Base-by-base conservation (phyloP, 169 alveolate species). In the Plasmodium fragile region DNA sequence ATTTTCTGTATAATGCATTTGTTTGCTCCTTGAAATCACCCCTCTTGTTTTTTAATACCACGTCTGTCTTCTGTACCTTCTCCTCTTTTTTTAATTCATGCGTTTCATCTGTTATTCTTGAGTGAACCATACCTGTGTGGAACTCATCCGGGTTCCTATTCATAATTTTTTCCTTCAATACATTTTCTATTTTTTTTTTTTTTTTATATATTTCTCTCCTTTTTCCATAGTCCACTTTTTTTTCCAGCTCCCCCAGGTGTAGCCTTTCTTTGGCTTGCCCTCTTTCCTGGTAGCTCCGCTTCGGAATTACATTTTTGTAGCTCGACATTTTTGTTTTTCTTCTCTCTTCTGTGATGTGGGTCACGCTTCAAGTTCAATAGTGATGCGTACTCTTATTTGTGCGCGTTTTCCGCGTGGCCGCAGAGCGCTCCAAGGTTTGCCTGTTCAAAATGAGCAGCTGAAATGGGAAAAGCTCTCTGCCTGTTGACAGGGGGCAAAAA, bases 51-150 rank as follows among this genome's bases (percentile, higher is more conserved):
- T 75, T 75, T 75, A 85, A 73, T 16, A 52, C 55, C 16, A 73
- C 41, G 36, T 72, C 80, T 30, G 53, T 59, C 41, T 34, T 73
- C 16, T 34, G 36, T 25, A 77, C 80, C 36, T 49, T 85, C 34
- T 85, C 80, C 79, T 85, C 93, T 16, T 77, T 73, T 30, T 73
- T 25, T 75, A 85, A 85, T 13, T 73, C 69, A 43, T 73, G 73
- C 1, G 65, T 71, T 4, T 43, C 55, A 28, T 85, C 85, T 11
- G 34, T 72, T 49, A 85, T 36, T 45, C 93, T 49, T 41, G 93
- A 85, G n/a, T 85, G 93, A 65, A 85, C 55, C 85, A 85, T 85
- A 49, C 93, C 93, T 25, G 93, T 85, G 43, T 85, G 83, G 79
- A 85, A 85, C 45, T 85, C 93, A 85, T 85, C 93, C 0, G 93